Evolutionary conservation across 2,329 filamentous ascomycete species (phyloP), one percentile per base, ranked within the genome.

Genomic region (Aureobasidium sp.): DNA sequence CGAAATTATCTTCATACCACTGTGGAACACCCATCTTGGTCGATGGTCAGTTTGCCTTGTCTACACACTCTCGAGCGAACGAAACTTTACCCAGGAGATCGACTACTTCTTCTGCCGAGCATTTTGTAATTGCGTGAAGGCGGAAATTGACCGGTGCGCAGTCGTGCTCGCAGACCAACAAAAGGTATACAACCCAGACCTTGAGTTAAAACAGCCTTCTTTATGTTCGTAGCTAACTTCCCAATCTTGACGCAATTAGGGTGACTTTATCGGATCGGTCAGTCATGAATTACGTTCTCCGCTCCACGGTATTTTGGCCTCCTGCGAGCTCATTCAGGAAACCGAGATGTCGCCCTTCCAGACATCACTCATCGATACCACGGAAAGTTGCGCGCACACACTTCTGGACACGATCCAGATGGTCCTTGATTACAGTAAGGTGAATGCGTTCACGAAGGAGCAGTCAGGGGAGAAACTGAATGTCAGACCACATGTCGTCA

Each of bases 1-100:
- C 1, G 77, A 79, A 57, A 71, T 81, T 11, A 73, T 81, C 9
- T 79, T 81, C 58, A 69, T 80, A 15, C 78, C 79, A 0, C 65
- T 81, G 2, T 81, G 77, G 75, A 78, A 81, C 62, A 72, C 75
- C 4, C 74, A 74, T n/a, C 60, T 65, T 35, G 65, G 64, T 35
- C 63, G 66, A 15, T 68, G 66, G 65, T 65, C 64, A 9, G 65
- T 65, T 17, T 66, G 64, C 35, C 64, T 77, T 45, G 71, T 74
- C 3, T 78, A 74, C 33, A 77, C 77, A 38, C 76, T 78, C 40
- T 77, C 72, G n/a, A 63, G 69, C 17, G 70, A 73, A 29, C 71
- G 70, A 1, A 70, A 73, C 19, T 70, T 75, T 37, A 67, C 69
- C 11, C 69, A 71, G 53, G 67, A 71, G 21, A 69, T 72, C 60